Evolutionary conservation across 2,329 filamentous ascomycete species (phyloP), one percentile per base, ranked within the genome.

Genomic region (Epichloe sp.): DNA sequence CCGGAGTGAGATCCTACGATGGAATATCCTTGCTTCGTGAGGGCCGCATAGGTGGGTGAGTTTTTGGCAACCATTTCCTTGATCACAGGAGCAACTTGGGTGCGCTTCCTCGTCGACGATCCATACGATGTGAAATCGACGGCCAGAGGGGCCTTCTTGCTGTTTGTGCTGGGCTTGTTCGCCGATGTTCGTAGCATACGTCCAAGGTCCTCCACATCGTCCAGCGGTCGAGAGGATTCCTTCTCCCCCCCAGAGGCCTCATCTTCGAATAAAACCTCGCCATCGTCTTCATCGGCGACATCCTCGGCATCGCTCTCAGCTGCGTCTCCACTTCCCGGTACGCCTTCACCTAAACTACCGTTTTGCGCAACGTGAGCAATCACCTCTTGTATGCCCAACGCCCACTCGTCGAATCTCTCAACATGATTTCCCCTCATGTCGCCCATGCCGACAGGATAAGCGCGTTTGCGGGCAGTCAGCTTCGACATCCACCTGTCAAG

Each of bases 401-500:
- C 73, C 91, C 91, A 98, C 64, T 95, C 88, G 36, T 76, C 68
- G 50, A 97, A 66, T 26, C 85, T 74, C 47, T 77, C 67, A 19
- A 74, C 70, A 19, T 82, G 79, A 63, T 93, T 85, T n/a, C 70
- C 75, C 67, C 89, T 94, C 52, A 86, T 79, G 66, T 97, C 89
- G 2, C 86, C 88, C 75, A 91, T 83, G 4, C 93, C 93, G 6
- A 97, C 72, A 0, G 91, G 91, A 60, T 85, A 97, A 1, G 88
- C 90, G 62, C 90, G 77, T 69, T 91, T 95, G 55, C 85, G 79
- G 2, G 80, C 84, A 0, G 90, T 95, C 60, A 98, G 70, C 63
- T 89, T 94, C n/a, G 91, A 89, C 86, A 98, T 87, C 91, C 93
- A 97, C 64, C 82, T 89, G 64, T 98, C 91, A 3, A 94, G 75